A percentile compares a stretch with the other conserved stretches of the same genome.
Conservation (phyloP, 31 red algal genomes). For the Odonthalia washingtoniensis region DNA sequence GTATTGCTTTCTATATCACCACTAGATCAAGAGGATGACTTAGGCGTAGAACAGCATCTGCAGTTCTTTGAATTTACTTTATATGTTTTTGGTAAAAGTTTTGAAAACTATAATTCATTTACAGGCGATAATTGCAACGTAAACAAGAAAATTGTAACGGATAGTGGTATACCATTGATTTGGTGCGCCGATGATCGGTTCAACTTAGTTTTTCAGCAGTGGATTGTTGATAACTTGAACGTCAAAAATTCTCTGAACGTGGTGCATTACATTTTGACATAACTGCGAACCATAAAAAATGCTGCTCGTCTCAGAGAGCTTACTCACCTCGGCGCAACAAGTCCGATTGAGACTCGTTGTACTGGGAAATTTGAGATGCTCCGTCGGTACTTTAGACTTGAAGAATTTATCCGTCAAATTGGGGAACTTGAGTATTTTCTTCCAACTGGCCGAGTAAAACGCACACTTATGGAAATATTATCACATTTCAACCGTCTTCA, state of each 20-base stretch:
- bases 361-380: background rate
- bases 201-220: background rate
- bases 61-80: background rate
- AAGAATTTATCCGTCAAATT: background rate
- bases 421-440: background rate
- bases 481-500: background rate
- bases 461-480: background rate
- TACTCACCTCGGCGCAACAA: background rate
- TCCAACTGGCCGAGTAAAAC: background rate
- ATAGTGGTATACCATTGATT: background rate
- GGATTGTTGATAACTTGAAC: background rate
- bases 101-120: background rate
- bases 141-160: background rate
- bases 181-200: background rate
- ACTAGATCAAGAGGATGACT: background rate
- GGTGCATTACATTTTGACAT: background rate
- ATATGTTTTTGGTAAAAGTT: background rate
- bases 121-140: background rate
- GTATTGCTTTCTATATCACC: background rate
- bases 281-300: background rate
- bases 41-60: background rate
- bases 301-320: background rate
- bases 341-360: background rate
- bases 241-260: background rate
- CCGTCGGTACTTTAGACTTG: background rate